Base-by-base conservation (phyloP, 129 eudicot genomes). In the Logfia minima region DNA sequence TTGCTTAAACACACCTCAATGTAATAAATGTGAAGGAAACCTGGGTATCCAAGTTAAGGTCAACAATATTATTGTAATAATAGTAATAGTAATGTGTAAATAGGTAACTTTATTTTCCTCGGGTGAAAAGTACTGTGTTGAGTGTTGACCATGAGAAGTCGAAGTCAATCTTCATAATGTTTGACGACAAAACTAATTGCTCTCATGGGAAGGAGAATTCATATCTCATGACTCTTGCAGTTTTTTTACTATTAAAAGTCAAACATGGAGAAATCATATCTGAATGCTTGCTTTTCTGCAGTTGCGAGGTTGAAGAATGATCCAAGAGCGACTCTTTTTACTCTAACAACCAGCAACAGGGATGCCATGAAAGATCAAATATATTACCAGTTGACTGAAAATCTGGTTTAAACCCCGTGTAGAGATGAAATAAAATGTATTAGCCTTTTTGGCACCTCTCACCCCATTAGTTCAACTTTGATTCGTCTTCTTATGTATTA, bases 261-360 rank as follows among this genome's bases (percentile, higher is more conserved):
- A 35, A 59, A 35, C 59, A 41, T 70, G 60, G 14, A 43, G 29
- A 59, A 37, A 8, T 28, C 16, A 53, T 63, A 29, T 28, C 61
- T 80, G 23, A 31, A 24, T 22, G n/a, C 39, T 37, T 55, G 22
- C 39, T 9, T 21, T 71, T 79, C 18, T 79, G 77, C 91, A 90
- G 96, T 93, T 79, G 96, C 90, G 45, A 93, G 96, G 85, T 55
- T 93, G 89, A 88, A 83, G 77, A 90, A 88, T 81, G 89, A 88
- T 88, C 90, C 89, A 18, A 89, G 89, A 37, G 90, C 95, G 18
- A 81, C 84, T 28, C 24, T 88, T 68, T 88, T 86, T 80, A 85
- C 89, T 11, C 79, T 93, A 16, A 86, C 88, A 51, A 67, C 76
- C 32, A 84, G 85, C 77, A 90, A 90, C 73, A 83, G 98, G 82